phyloP scores from a whole-genome alignment of 1,139 yeast species.

The Taphrina betulina region DNA sequence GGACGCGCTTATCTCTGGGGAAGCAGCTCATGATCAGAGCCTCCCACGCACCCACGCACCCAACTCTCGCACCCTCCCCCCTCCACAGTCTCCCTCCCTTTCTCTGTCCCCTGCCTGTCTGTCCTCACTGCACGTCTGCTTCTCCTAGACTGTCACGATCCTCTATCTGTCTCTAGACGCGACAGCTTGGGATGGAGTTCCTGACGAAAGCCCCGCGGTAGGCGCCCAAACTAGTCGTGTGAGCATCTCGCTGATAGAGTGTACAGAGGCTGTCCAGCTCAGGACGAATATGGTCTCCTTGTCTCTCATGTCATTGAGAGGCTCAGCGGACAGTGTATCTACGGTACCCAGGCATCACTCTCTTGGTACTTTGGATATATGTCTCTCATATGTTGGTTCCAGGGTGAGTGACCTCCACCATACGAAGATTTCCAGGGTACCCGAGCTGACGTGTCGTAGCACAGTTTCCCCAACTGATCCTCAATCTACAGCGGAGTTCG shows the following conservation, averaged over 20 bases:
- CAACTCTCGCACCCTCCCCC: too few relatives aligned
- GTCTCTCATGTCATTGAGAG: slow-evolving; percentile 25
- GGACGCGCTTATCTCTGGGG: too few relatives aligned
- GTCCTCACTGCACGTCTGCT: too few relatives aligned
- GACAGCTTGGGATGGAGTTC: slow-evolving; percentile 7
- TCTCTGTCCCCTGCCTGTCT: too few relatives aligned
- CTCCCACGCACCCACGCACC: too few relatives aligned
- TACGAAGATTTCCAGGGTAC: slow-evolving; percentile 37
- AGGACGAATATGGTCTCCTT: slow-evolving; percentile 19
- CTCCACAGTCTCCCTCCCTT: too few relatives aligned
- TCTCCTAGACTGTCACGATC: too few relatives aligned
- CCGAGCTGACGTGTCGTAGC: slow-evolving; percentile 91
- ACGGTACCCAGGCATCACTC: slow-evolving; percentile 22
- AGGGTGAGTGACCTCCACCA: neutral
- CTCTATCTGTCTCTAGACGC: too few relatives aligned
- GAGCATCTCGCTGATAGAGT: too few relatives aligned
- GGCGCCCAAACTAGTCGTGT: slow-evolving; percentile 9
- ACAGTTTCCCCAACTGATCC: slow-evolving; percentile 63
- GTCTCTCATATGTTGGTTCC: slow-evolving; percentile 25
- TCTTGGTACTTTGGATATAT: slow-evolving; percentile 28
- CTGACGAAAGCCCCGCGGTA: slow-evolving; percentile 11
- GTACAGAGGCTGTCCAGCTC: slow-evolving; percentile 8
- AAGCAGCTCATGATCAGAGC: too few relatives aligned
- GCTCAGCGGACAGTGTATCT: slow-evolving; percentile 31
- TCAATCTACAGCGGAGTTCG: slow-evolving; percentile 57